phyloP scores from a whole-genome alignment of 345 rosid species.

The Xanthoceras sorbifolium region DNA sequence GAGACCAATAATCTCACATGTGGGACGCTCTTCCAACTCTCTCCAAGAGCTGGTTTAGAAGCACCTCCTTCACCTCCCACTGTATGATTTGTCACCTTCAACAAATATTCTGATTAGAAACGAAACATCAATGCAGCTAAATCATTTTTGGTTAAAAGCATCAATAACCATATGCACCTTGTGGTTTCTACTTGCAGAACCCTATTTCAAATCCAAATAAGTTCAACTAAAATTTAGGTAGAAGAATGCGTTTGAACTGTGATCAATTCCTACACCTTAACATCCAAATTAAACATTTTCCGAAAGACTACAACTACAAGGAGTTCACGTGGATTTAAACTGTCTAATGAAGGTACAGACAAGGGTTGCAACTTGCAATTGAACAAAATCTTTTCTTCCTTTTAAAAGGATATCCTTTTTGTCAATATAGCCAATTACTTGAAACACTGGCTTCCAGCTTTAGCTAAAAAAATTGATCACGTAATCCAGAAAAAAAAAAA shows the following conservation, averaged over 20 bases:
- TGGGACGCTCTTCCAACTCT: conserved; percentile 84
- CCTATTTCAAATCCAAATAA: not conserved
- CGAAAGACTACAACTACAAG: not conserved
- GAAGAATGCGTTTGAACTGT: not conserved
- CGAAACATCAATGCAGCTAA: not conserved
- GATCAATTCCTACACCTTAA: not conserved
- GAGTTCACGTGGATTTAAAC: too few relatives aligned
- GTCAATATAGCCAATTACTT: not conserved
- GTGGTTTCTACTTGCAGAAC: not conserved
- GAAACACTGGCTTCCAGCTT: not conserved
- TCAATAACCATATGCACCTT: not conserved
- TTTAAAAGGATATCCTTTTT: not conserved
- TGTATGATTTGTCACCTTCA: conserved; percentile 82
- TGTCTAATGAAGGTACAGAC: not conserved
- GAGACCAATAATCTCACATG: conserved; percentile 71
- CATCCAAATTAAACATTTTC: too few relatives aligned
- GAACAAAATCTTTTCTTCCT: too few relatives aligned
- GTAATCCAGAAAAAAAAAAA: not conserved
- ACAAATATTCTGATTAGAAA: not conserved
- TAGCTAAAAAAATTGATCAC: not conserved
- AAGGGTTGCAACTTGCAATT: not conserved
- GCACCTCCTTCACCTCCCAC: conserved; percentile 73
- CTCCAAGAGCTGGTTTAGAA: conserved; percentile 85
- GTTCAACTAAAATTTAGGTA: not conserved
- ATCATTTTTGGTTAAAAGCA: not conserved